Conservation (phyloP, 75 land plant species). For the Picea sitchensis region DNA sequence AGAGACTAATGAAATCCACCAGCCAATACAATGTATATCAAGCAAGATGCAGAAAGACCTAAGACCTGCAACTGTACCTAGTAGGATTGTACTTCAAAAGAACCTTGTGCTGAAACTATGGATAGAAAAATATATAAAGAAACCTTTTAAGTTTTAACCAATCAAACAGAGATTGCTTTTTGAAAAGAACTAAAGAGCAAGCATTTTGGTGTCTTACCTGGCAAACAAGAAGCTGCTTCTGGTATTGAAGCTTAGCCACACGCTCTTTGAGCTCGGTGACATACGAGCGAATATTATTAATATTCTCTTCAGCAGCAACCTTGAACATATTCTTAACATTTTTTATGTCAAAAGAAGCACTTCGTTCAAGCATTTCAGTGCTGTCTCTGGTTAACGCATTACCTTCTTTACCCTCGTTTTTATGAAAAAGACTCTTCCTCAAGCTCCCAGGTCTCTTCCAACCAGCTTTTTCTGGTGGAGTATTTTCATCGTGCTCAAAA, state of each 20-base stretch:
- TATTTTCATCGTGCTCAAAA: constrained; percentile 1
- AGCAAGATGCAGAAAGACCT: background rate
- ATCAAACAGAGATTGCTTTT: too few relatives aligned
- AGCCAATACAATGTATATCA: background rate
- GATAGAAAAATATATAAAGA: background rate
- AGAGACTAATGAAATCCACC: background rate
- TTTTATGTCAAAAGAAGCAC: background rate
- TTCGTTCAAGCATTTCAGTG: background rate
- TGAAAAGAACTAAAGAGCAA: background rate
- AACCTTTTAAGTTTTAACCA: background rate
- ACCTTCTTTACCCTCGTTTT: background rate
- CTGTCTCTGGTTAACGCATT: background rate
- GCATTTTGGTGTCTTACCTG: constrained; percentile 10
- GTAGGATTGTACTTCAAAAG: background rate
- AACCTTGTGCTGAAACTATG: background rate
- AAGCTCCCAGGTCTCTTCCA: background rate
- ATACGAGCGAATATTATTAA: constrained; percentile 24
- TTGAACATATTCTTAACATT: constrained; percentile 22
- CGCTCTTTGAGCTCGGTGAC: constrained; percentile 31
- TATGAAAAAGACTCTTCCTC: constrained; percentile 6
- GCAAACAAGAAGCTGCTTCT: constrained; percentile 31
- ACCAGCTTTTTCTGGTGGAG: background rate
- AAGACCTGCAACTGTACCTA: background rate
- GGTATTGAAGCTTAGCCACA: constrained; percentile 28
- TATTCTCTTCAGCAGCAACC: constrained; percentile 30